These are phyloP conservation scores for Backusella mclennaniae DNA, from an alignment of 192 early-diverging fungal genomes.

Conservation along the genomic window DNA sequence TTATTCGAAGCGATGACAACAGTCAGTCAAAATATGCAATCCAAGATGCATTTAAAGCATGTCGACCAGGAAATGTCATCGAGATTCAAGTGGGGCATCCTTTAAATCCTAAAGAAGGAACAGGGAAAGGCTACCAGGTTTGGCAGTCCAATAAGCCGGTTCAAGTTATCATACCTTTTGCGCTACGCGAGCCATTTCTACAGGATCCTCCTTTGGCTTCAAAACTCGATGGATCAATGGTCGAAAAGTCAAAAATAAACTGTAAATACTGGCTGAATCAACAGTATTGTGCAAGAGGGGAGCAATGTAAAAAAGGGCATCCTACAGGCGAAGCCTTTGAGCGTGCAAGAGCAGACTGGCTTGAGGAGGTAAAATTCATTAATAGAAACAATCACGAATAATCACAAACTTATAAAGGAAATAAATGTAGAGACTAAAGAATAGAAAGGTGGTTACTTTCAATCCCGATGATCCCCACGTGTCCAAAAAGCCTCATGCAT, in stretches of 20 bases:
- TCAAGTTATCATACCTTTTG: not conserved
- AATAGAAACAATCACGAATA: not conserved
- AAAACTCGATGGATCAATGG: not conserved
- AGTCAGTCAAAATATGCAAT: slow-evolving; percentile 11
- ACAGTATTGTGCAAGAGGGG: slow-evolving; percentile 20
- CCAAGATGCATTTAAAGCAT: slow-evolving; percentile 18
- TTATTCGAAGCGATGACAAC: slow-evolving; percentile 45
- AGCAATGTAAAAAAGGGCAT: slow-evolving; percentile 7
- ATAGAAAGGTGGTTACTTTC: slow-evolving; percentile 35
- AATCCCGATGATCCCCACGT: slow-evolving; percentile 45
- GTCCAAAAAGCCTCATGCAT: slow-evolving; percentile 48
- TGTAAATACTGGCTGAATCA: slow-evolving; percentile 42
- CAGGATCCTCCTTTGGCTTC: slow-evolving; percentile 5
- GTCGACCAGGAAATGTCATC: slow-evolving; percentile 18
- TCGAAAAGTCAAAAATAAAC: slow-evolving; percentile 4
- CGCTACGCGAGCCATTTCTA: not conserved
- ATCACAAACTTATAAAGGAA: not conserved
- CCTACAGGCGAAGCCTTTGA: slow-evolving; percentile 28
- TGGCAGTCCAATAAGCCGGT: slow-evolving; percentile 14
- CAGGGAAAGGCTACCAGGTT: slow-evolving; percentile 1
- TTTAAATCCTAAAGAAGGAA: slow-evolving; percentile 13
- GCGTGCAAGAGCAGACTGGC: slow-evolving; percentile 33
- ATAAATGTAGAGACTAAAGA: slow-evolving; percentile 30
- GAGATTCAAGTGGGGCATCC: slow-evolving; percentile 16
- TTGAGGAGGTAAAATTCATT: slow-evolving; percentile 29